Evolutionary conservation across 345 rosid genomes (phyloP).

Genomic region (Sisymbrium altissimum): DNA sequence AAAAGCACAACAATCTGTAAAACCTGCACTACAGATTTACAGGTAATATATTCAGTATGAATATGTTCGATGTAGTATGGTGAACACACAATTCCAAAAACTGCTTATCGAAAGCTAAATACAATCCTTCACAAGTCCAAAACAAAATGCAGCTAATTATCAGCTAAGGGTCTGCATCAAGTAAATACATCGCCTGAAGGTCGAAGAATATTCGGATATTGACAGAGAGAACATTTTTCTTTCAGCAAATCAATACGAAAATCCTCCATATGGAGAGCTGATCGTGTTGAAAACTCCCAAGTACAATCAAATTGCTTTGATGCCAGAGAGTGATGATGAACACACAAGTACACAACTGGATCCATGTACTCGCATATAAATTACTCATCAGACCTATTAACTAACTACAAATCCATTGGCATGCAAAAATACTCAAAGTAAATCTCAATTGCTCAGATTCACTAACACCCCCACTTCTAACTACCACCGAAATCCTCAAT

Average conservation of each 20-base stretch:
- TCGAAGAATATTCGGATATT: too few species aligned
- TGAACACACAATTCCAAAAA: not conserved
- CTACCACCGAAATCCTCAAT: not conserved
- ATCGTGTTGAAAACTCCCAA: not conserved
- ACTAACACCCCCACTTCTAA: not conserved
- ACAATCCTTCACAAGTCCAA: not conserved
- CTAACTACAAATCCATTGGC: not conserved
- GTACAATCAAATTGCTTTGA: constrained; percentile 1
- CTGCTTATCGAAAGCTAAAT: not conserved
- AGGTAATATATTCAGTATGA: not conserved
- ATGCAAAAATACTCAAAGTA: constrained; percentile 10
- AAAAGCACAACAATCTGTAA: not conserved
- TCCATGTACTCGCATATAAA: not conserved
- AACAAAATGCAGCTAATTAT: not conserved
- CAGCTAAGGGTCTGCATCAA: not conserved
- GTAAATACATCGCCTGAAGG: too few species aligned
- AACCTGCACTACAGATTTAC: not conserved
- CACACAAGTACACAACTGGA: constrained; percentile 4
- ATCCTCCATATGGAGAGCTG: not conserved
- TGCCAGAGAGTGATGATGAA: constrained; percentile 9
- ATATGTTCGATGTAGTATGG: not conserved
- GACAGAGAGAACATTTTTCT: too few species aligned
- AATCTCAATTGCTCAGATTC: constrained; percentile 12
- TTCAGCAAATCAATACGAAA: too few species aligned
- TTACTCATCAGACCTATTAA: not conserved